Evolutionary conservation across 2,329 filamentous ascomycete genomes (phyloP), one percentile per base, ranked within the genome.

Genomic region (Alternaria sp.): DNA sequence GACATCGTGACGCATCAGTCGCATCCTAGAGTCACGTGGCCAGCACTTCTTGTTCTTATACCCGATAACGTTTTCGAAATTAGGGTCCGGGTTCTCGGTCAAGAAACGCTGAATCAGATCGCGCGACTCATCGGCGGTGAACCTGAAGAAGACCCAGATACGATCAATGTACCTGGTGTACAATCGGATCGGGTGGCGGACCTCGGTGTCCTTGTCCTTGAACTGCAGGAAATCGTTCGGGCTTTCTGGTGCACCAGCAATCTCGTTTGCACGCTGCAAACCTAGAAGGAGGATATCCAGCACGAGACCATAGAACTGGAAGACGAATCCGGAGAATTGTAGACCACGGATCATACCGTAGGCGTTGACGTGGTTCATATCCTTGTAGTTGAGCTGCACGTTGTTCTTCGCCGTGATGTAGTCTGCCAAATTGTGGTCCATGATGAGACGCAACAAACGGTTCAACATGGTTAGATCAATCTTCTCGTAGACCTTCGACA

Each of bases 351-450:
- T 97, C 91, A 99, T 92, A 70, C 95, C 95, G 76, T 98, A 99
- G 76, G 93, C 96, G 81, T 99, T 99, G 76, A 96, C 95, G 75
- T 99, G 95, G 76, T 97, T 98, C 95, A 99, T 99, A 73, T 99
- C 95, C 83, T 99, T 99, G 85, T 99, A 99, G 64, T 96, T 97
- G 65, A 99, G 87, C 78, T 97, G 94, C 12, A 99, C 95, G 75
- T 99, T 99, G 85, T 99, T 99, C 87, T 99, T 99, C 38, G 94
- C 93, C 1, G 94, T 97, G 75, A 99, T 99, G 81, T 99, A 99
- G 79, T 99, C 96, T 5, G 95, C 95, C 82, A 99, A 82, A 78
- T 99, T 99, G 85, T 99, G 95, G 73, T 99, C 96, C 96, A 99
- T 99, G 78, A 99, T 97, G 68, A 99, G 82, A 49, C 95, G 88